A percentile compares a stretch with the other conserved stretches of the same genome.
Conservation (phyloP, 1,284 basidiomycete genomes). For the Ustilago trichophora region DNA sequence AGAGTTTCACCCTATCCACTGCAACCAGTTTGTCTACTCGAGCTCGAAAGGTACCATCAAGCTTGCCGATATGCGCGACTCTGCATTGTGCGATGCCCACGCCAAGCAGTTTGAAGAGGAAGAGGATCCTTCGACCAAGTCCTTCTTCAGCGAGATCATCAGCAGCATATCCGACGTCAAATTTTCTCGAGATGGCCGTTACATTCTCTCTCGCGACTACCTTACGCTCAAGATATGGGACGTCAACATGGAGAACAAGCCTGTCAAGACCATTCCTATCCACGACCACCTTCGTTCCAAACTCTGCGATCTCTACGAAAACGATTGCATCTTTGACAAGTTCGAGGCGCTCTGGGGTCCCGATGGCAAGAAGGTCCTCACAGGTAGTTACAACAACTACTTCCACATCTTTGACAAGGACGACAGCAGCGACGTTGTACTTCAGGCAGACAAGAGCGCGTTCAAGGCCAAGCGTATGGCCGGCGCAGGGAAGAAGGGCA, state of each 20-base stretch:
- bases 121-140: slow-evolving; percentile 94
- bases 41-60: slow-evolving; percentile 99
- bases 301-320: slow-evolving; percentile 98
- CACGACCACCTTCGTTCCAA: slow-evolving; percentile 98
- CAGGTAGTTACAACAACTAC: slow-evolving; percentile 99
- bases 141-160: slow-evolving; percentile 99
- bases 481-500: slow-evolving; percentile 77
- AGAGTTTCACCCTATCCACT: slow-evolving; percentile 96
- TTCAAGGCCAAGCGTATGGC: slow-evolving; percentile 94
- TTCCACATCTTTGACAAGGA: slow-evolving; percentile 99
- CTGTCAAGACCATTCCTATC: slow-evolving; percentile 96
- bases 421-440: slow-evolving; percentile 85
- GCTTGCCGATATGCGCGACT: slow-evolving; percentile 99
- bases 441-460: slow-evolving; percentile 98
- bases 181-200: slow-evolving; percentile 95
- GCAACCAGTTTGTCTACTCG: slow-evolving; percentile 99
- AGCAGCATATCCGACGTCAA: slow-evolving; percentile 99
- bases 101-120: slow-evolving; percentile 86
- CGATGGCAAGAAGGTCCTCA: slow-evolving; percentile 68
- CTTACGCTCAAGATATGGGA: slow-evolving; percentile 99
- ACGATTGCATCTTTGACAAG: slow-evolving; percentile 99
- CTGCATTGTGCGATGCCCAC: slow-evolving; percentile 93
- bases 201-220: slow-evolving; percentile 96
- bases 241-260: slow-evolving; percentile 97
- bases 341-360: slow-evolving; percentile 73